These are phyloP conservation scores for Sphenostylis stenocarpa DNA, from an alignment of 306 rosid species.

Conservation along the genomic window DNA sequence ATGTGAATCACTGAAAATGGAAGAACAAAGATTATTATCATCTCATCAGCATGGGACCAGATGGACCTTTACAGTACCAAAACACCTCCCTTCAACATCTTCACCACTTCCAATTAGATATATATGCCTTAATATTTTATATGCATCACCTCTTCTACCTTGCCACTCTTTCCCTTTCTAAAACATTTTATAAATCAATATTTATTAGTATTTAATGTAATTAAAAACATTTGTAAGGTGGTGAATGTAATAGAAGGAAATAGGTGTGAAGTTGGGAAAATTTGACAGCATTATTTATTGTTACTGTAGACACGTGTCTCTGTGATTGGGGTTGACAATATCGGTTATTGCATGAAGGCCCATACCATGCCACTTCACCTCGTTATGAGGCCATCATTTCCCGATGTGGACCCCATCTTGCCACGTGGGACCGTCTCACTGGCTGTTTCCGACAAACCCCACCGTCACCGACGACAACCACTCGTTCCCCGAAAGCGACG, in stretches of 20 bases:
- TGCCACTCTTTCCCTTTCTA: too few species aligned
- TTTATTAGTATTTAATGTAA: too few species aligned
- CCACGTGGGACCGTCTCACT: conserved; percentile 43
- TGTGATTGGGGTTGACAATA: neutral
- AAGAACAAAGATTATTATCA: too few species aligned
- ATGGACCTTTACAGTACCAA: too few species aligned
- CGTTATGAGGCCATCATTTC: conserved; percentile 28
- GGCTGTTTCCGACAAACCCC: conserved; percentile 44
- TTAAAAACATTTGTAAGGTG: too few species aligned
- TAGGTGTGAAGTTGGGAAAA: neutral
- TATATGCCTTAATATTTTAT: too few species aligned
- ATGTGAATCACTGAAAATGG: too few species aligned
- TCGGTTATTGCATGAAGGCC: conserved; percentile 17
- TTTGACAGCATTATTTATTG: neutral
- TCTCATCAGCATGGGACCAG: too few species aligned
- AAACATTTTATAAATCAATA: too few species aligned
- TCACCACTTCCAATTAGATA: too few species aligned
- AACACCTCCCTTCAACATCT: too few species aligned
- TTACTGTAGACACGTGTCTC: neutral
- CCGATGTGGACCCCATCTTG: conserved; percentile 16
- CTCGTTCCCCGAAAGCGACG: conserved; percentile 50
- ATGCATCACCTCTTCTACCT: too few species aligned
- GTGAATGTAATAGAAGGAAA: neutral
- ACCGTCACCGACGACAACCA: conserved; percentile 57
- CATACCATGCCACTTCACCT: conserved; percentile 43